A percentile compares a stretch with the other conserved stretches of the same genome.
Conservation (phyloP, 495 filamentous ascomycete species). For the Penicillium ucsense region DNA sequence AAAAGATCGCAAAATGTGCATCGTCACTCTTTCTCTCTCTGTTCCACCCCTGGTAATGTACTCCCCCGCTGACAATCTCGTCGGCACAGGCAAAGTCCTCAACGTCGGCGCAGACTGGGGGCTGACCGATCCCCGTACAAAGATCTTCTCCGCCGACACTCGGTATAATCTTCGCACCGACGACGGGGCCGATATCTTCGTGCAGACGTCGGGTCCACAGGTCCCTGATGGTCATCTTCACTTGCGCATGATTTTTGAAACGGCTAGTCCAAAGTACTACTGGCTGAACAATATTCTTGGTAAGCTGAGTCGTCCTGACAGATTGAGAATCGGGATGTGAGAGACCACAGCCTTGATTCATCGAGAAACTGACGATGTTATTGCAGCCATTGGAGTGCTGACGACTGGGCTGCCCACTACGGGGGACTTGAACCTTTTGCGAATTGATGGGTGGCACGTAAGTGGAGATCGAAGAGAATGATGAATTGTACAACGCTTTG, state of each 20-base stretch:
- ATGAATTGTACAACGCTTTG: background rate
- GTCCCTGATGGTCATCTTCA: constrained; percentile 16
- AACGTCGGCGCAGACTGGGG: constrained; percentile 28
- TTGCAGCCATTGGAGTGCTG: constrained; percentile 18
- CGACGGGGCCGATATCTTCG: constrained; percentile 20
- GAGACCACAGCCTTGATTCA: no score
- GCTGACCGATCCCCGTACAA: constrained; percentile 14
- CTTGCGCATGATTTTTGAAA: constrained; percentile 20
- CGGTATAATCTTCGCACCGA: constrained; percentile 24
- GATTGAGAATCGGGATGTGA: no score
- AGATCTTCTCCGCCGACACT: constrained; percentile 23
- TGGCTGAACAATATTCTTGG: constrained; percentile 29
- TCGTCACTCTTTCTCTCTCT: no score
- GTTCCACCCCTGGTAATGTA: background rate
- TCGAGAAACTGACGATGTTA: no score
- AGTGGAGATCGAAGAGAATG: background rate
- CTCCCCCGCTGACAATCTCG: background rate
- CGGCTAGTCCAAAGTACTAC: constrained; percentile 21
- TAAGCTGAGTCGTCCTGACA: background rate
- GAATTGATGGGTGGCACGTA: constrained; percentile 28
- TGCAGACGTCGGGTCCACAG: constrained; percentile 17
- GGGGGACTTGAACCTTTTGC: constrained; percentile 7
- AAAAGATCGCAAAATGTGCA: no score
- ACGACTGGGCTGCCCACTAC: constrained; percentile 4
- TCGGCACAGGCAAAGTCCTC: constrained; percentile 14